phyloP scores from a whole-genome alignment of 169 alveolate species.

The Besnoitia besnoiti region DNA sequence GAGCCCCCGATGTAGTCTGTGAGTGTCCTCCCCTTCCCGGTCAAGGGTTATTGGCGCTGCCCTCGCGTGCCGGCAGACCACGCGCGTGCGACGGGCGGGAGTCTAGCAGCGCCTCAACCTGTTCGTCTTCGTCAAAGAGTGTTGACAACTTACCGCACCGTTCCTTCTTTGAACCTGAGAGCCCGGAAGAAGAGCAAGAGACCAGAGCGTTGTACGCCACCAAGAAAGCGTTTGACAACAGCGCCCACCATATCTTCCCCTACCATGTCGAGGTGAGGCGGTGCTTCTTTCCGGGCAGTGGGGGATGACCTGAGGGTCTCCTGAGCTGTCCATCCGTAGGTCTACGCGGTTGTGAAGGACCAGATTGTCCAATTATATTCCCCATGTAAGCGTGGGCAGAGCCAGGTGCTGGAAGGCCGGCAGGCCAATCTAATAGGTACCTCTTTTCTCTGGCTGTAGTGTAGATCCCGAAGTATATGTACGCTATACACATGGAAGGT shows the following conservation, averaged over 20 bases:
- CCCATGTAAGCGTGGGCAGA: too few species aligned
- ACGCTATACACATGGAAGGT: too few species aligned
- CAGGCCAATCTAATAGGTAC: too few species aligned
- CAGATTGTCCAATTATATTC: too few species aligned
- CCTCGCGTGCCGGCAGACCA: neutral
- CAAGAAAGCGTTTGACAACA: neutral
- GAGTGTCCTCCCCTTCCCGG: slow-evolving; percentile 5
- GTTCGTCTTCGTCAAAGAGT: neutral
- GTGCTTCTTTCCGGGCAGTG: too few species aligned
- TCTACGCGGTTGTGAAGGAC: too few species aligned
- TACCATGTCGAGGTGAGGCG: slow-evolving; percentile 8
- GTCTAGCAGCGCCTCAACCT: neutral
- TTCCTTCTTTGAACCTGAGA: neutral
- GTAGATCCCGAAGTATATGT: too few species aligned
- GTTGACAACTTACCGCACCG: neutral
- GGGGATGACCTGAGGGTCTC: neutral
- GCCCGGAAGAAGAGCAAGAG: neutral
- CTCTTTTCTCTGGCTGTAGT: too few species aligned
- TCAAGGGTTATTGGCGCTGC: neutral
- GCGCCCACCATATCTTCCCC: neutral
- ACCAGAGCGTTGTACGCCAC: neutral
- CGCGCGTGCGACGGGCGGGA: neutral
- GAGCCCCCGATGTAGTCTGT: neutral
- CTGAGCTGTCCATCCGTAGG: neutral
- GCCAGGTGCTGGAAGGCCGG: too few species aligned